A percentile compares a stretch with the other conserved stretches of the same genome.
Conservation (phyloP, 345 rosid genomes). For the Eucalyptus urophylla region DNA sequence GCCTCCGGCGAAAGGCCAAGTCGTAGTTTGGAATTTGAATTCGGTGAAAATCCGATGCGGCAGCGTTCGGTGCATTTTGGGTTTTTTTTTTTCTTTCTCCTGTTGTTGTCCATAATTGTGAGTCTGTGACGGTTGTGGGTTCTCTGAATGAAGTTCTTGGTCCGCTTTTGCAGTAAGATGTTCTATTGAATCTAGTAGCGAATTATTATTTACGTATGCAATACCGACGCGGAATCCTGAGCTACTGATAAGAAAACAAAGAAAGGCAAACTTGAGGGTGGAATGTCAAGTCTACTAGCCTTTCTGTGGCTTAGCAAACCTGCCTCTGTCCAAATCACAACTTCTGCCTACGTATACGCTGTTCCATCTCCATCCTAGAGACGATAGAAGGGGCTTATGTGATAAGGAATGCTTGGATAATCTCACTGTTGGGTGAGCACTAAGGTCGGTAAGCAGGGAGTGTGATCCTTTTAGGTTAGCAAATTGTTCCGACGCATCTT, state of each 20-base stretch:
- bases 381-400: neutral
- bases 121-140: neutral
- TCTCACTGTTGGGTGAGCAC: neutral
- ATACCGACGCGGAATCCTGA: neutral
- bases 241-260: neutral
- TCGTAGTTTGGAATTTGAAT: neutral
- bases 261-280: neutral
- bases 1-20: conserved; percentile 15
- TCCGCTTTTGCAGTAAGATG: neutral
- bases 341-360: neutral
- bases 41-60: neutral
- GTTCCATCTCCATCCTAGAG: neutral
- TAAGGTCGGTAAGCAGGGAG: neutral
- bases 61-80: neutral
- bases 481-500: neutral
- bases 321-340: neutral
- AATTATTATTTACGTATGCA: neutral
- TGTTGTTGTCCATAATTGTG: neutral
- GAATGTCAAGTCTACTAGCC: neutral
- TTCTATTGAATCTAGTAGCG: neutral
- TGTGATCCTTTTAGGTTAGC: neutral
- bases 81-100: no score
- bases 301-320: neutral
- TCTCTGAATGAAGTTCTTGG: neutral
- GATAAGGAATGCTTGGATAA: neutral